Evolutionary conservation across 2,329 filamentous ascomycete genomes (phyloP).

Genomic region (Fusarium nisikadoi): DNA sequence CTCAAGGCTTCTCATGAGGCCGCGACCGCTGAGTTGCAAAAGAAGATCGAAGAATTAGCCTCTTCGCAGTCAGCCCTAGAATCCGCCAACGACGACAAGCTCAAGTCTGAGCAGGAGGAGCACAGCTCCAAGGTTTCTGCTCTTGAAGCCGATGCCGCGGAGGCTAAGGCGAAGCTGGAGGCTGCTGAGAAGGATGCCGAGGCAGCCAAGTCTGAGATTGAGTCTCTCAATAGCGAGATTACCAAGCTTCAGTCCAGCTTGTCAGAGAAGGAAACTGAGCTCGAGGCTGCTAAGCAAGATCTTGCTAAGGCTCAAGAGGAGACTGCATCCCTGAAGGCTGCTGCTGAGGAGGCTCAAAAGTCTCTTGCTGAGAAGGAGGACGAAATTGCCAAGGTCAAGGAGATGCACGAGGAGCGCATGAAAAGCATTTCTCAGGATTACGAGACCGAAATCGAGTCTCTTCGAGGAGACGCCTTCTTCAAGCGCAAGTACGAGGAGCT

Average conservation of each 20-base stretch:
- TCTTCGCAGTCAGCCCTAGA: slow-evolving; percentile 59
- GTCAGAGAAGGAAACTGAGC: slow-evolving; percentile 57
- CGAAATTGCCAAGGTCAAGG: slow-evolving; percentile 62
- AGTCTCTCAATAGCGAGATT: slow-evolving; percentile 55
- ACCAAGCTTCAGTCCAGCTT: slow-evolving; percentile 54
- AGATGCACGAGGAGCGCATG: slow-evolving; percentile 67
- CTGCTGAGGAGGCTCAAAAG: slow-evolving; percentile 59
- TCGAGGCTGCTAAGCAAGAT: slow-evolving; percentile 57
- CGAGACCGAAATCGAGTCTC: slow-evolving; percentile 72
- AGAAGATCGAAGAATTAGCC: slow-evolving; percentile 64
- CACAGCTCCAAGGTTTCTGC: slow-evolving; percentile 58
- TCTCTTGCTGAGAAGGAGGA: slow-evolving; percentile 61
- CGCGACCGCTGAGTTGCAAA: slow-evolving; percentile 61
- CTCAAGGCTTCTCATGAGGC: slow-evolving; percentile 63
- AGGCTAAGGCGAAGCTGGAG: slow-evolving; percentile 61
- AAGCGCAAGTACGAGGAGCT: slow-evolving; percentile 72
- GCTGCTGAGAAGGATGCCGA: slow-evolving; percentile 59
- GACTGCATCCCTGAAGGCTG: slow-evolving; percentile 59
- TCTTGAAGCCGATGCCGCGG: slow-evolving; percentile 63
- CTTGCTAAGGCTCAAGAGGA: slow-evolving; percentile 58
- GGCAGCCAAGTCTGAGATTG: slow-evolving; percentile 56
- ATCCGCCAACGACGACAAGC: slow-evolving; percentile 56
- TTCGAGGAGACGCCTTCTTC: slow-evolving; percentile 71
- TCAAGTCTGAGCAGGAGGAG: slow-evolving; percentile 58
- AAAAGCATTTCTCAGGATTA: slow-evolving; percentile 69